Evolutionary conservation across 2,329 filamentous ascomycete genomes (phyloP).

Genomic region (Macrophomina phaseolina): DNA sequence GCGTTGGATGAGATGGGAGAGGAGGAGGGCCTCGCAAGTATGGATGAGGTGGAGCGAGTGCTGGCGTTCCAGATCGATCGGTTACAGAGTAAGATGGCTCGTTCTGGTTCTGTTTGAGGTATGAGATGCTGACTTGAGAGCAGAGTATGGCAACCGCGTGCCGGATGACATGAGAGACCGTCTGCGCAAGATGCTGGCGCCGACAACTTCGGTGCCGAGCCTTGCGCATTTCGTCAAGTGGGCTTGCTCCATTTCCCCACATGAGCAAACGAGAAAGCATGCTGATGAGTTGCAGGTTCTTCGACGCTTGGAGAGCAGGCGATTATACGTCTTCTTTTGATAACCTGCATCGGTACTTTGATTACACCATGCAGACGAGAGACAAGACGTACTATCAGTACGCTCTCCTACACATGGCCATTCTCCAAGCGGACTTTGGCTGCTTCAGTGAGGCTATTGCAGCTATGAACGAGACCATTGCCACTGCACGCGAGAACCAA

Average conservation of each 20-base stretch:
- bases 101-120: no score
- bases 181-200: slow-evolving; percentile 71
- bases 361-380: slow-evolving; percentile 88
- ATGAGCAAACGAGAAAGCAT: no score
- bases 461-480: slow-evolving; percentile 92
- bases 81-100: slow-evolving; percentile 69
- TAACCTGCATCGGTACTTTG: slow-evolving; percentile 90
- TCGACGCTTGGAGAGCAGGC: slow-evolving; percentile 89
- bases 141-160: slow-evolving; percentile 78
- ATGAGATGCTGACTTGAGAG: not conserved
- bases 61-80: slow-evolving; percentile 88
- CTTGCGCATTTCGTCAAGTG: slow-evolving; percentile 77
- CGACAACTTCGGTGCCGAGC: slow-evolving; percentile 72
- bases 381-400: slow-evolving; percentile 93
- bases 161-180: slow-evolving; percentile 74
- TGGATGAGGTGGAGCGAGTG: slow-evolving; percentile 78
- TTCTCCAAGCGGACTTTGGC: slow-evolving; percentile 93
- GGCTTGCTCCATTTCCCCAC: not conserved
- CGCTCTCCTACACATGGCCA: slow-evolving; percentile 88
- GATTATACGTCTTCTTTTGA: slow-evolving; percentile 92
- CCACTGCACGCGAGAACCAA: slow-evolving; percentile 91
- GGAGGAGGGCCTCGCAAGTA: slow-evolving; percentile 62
- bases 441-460: slow-evolving; percentile 89
- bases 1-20: slow-evolving; percentile 38
- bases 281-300: slow-evolving; percentile 63